Evolutionary conservation across 495 filamentous ascomycete species (phyloP), one percentile per base, ranked within the genome.

Genomic region (Podospora pseudocomata): DNA sequence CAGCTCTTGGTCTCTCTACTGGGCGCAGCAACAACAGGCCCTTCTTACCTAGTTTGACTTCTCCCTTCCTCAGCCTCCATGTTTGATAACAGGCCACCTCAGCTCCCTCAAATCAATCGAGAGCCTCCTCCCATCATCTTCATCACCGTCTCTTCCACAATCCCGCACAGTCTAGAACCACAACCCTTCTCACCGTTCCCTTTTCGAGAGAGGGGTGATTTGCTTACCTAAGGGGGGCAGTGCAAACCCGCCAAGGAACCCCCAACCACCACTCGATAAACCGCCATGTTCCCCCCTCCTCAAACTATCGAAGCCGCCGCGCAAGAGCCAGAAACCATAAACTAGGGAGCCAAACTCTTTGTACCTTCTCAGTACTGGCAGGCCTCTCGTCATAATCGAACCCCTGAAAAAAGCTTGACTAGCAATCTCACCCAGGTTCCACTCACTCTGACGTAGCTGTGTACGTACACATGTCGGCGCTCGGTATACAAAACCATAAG

Each of bases 211-310:
- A 49, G 39, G 39, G 39, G 39, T 16, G 15, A 16, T 58, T 23
- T 23, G 56, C 19, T 59, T 59, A 23, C 19, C 56, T 27, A 39
- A 63, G 20, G 61, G 61, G 61, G 61, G 61, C 61, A 39, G 61
- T 63, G 61, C 61, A 63, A 63, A 39, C 61, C 32, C 32, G 61
- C 61, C 61, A 39, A 63, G 61, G 23, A 49, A 44, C 18, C 16
- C 54, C 39, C 39, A 32, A 4, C 39, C 3, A 49, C 39, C 39
- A 49, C 39, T 49, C 39, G 39, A 49, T 49, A 49, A 49, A 39
- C 34, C 34, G 34, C 34, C 34, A 39, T 39, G 34, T 39, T 23
- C 23, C 23, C 23, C 23, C 30, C 7, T 7, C 39, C 39, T 11
- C 39, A 5, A 49, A 49, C 13, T 49, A 11, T 49, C 13, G 18